These are phyloP conservation scores for Boletus coccyginus DNA, from an alignment of 768 basidiomycete species.

Conservation along the genomic window DNA sequence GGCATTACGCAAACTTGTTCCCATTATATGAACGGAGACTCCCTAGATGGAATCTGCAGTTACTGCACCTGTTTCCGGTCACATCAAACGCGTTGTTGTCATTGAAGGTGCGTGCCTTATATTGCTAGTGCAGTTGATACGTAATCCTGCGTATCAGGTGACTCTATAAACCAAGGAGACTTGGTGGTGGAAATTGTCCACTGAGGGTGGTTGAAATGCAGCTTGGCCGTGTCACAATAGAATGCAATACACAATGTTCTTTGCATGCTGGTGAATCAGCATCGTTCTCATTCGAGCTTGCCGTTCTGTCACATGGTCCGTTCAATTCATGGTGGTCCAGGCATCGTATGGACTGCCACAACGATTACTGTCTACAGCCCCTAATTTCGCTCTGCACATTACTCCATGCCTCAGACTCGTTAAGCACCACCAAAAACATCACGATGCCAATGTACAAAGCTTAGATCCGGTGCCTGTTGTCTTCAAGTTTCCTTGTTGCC, in stretches of 20 bases:
- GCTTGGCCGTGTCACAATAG: conserved; percentile 15
- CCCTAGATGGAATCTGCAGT: conserved; percentile 95
- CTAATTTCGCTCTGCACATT: too few species aligned
- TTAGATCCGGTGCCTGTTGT: too few species aligned
- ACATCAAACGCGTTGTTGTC: conserved; percentile 90
- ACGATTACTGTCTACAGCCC: too few species aligned
- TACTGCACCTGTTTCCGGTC: conserved; percentile 94
- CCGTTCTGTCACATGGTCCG: not conserved
- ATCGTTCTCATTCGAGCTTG: not conserved
- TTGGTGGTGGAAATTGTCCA: conserved; percentile 86
- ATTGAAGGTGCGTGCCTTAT: conserved; percentile 61
- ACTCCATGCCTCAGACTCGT: not conserved
- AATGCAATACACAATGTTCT: conserved; percentile 9
- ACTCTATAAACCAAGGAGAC: conserved; percentile 94
- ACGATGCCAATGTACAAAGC: too few species aligned
- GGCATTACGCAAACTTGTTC: not conserved
- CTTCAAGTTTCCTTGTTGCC: too few species aligned
- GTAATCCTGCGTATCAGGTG: conserved; percentile 47
- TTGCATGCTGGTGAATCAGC: conserved; percentile 7
- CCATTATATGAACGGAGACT: conserved; percentile 17
- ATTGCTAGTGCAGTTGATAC: not conserved
- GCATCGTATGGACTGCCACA: too few species aligned
- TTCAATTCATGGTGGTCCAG: not conserved
- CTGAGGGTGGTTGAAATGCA: conserved; percentile 29
- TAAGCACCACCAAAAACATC: not conserved